Evolutionary conservation across 257 asterid genomes (phyloP).

Genomic region (Henckelia pumila): DNA sequence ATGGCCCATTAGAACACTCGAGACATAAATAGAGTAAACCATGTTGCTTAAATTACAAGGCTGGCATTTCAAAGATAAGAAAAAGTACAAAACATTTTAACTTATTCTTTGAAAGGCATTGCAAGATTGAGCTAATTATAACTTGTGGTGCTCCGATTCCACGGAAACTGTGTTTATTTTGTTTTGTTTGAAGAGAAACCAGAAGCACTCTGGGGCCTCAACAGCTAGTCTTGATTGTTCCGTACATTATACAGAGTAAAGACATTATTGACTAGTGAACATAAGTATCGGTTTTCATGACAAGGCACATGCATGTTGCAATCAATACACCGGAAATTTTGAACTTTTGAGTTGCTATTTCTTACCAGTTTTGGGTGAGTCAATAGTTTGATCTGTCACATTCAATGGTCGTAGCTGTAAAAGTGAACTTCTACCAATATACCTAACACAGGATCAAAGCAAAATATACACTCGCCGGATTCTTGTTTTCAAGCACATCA

Average conservation of each 20-base stretch:
- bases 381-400: neutral
- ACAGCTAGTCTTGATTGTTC: conserved; percentile 10
- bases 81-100: neutral
- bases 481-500: neutral
- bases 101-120: conserved; percentile 6
- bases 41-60: neutral
- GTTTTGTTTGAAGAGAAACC: conserved; percentile 24
- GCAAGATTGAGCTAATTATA: conserved; percentile 11
- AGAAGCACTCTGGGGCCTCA: conserved; percentile 26
- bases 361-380: neutral
- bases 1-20: conserved; percentile 23
- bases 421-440: neutral
- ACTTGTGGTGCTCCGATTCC: conserved; percentile 9
- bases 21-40: conserved; percentile 1
- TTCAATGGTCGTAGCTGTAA: neutral
- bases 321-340: neutral
- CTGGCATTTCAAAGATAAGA: conserved; percentile 2
- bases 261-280: conserved; percentile 13
- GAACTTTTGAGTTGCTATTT: neutral
- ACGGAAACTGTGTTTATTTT: conserved; percentile 26
- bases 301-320: neutral
- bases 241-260: conserved; percentile 22
- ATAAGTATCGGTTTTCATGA: neutral
- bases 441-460: neutral
- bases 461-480: neutral